A percentile compares a stretch with the other conserved stretches of the same genome.
These are phyloP conservation scores for Groenewaldozyma auringiensis DNA, from an alignment of 1,139 yeast genomes.

Conservation along the genomic window DNA sequence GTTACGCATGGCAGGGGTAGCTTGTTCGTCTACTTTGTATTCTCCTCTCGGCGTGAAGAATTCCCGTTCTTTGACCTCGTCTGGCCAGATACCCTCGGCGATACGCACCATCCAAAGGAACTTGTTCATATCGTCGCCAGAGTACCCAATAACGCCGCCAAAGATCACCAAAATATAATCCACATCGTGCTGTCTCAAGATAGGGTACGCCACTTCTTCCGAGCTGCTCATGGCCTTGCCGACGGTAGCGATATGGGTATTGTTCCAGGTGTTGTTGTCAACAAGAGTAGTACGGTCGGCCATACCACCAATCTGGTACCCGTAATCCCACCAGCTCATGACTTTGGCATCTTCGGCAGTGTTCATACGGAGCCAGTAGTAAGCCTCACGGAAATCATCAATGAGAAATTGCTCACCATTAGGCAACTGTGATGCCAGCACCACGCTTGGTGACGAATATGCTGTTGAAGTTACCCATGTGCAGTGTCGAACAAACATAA, in stretches of 20 bases:
- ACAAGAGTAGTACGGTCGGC: conserved; percentile 98
- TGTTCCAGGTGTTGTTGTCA: conserved; percentile 99
- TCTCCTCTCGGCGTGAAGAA: conserved; percentile 83
- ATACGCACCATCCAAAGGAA: conserved; percentile 99
- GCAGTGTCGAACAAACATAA: conserved; percentile 84
- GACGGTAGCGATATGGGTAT: conserved; percentile 99
- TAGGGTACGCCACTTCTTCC: conserved; percentile 83
- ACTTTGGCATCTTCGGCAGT: conserved; percentile 93
- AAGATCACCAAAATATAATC: conserved; percentile 89
- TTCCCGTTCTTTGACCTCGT: conserved; percentile 78
- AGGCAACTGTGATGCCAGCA: conserved; percentile 71
- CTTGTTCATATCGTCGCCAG: conserved; percentile 96
- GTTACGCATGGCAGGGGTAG: conserved; percentile 77
- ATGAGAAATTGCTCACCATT: conserved; percentile 83
- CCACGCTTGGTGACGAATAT: conserved; percentile 97
- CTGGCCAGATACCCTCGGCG: conserved; percentile 99
- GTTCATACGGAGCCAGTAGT: conserved; percentile 98
- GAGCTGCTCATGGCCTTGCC: conserved; percentile 95
- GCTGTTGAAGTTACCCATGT: conserved; percentile 97
- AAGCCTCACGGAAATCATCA: conserved; percentile 98
- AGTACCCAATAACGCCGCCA: conserved; percentile 89
- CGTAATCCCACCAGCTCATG: conserved; percentile 99
- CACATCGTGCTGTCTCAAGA: conserved; percentile 85
- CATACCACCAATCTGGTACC: conserved; percentile 99
- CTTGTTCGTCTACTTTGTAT: conserved; percentile 75